These are phyloP conservation scores for Trametes sanguinea DNA, from an alignment of 768 basidiomycete species.

Conservation along the genomic window DNA sequence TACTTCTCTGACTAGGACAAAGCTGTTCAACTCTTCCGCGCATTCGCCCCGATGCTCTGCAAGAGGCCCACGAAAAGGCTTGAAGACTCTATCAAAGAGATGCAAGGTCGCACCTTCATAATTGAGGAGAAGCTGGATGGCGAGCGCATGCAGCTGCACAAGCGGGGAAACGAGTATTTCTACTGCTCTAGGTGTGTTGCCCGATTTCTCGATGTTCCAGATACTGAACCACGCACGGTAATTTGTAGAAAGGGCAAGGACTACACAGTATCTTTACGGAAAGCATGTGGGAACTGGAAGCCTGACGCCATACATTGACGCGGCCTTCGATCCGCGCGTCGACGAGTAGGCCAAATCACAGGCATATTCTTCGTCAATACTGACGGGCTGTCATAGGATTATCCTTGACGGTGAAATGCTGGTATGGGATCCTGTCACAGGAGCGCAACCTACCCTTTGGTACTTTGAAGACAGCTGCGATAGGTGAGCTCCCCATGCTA, in stretches of 20 bases:
- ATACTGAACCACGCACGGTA: not conserved
- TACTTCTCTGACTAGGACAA: slow-evolving; percentile 60
- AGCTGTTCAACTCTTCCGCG: slow-evolving; percentile 75
- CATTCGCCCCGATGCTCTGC: slow-evolving; percentile 95
- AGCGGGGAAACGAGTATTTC: slow-evolving; percentile 85
- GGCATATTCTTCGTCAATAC: not conserved
- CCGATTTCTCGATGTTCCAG: not conserved
- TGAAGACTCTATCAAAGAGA: slow-evolving; percentile 81
- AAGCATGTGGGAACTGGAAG: slow-evolving; percentile 80
- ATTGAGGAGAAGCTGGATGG: slow-evolving; percentile 99
- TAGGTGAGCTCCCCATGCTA: slow-evolving; percentile 50
- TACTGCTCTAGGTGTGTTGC: slow-evolving; percentile 81
- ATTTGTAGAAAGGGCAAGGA: slow-evolving; percentile 79
- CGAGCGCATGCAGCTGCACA: slow-evolving; percentile 95
- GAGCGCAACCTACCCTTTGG: slow-evolving; percentile 92
- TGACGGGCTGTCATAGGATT: slow-evolving; percentile 52
- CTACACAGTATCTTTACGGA: slow-evolving; percentile 90
- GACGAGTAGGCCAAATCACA: slow-evolving; percentile 62
- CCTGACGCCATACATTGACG: slow-evolving; percentile 82
- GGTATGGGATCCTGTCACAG: slow-evolving; percentile 92
- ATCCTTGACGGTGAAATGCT: slow-evolving; percentile 98
- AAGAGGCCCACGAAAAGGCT: slow-evolving; percentile 82
- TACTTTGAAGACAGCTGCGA: slow-evolving; percentile 88
- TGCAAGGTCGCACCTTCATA: slow-evolving; percentile 77
- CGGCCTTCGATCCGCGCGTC: slow-evolving; percentile 72